These are phyloP conservation scores for Coniochaeta sp. DNA, from an alignment of 2,329 filamentous ascomycete genomes.

Conservation along the genomic window DNA sequence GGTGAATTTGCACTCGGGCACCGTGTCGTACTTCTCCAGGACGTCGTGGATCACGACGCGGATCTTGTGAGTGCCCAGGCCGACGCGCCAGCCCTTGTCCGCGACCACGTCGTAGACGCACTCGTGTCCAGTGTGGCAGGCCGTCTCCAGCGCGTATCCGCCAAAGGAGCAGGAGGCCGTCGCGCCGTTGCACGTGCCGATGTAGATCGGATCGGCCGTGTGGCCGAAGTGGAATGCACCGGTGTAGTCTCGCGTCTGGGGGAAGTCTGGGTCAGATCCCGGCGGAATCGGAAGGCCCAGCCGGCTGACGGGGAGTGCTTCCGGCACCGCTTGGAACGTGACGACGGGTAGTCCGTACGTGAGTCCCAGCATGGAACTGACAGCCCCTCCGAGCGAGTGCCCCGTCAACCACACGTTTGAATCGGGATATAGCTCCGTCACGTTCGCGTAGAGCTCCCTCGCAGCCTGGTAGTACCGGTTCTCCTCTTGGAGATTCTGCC, in stretches of 20 bases:
- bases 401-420: conserved; percentile 84
- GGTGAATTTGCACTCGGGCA: conserved; percentile 69
- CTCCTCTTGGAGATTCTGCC: conserved; percentile 66
- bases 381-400: conserved; percentile 85
- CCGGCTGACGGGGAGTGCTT: conserved; percentile 77
- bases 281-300: conserved; percentile 83
- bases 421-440: conserved; percentile 78
- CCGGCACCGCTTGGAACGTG: conserved; percentile 88
- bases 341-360: conserved; percentile 89
- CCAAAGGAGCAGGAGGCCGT: conserved; percentile 84
- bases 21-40: conserved; percentile 71
- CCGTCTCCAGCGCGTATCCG: conserved; percentile 87
- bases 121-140: conserved; percentile 83
- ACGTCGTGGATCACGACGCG: conserved; percentile 82
- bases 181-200: conserved; percentile 86
- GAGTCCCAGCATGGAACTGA: conserved; percentile 79
- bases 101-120: conserved; percentile 90
- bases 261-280: conserved; percentile 60
- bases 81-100: conserved; percentile 87
- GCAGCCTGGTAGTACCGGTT: conserved; percentile 88
- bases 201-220: conserved; percentile 90
- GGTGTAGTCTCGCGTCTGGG: conserved; percentile 65
- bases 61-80: conserved; percentile 87
- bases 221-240: conserved; percentile 89
- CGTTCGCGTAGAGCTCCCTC: conserved; percentile 84